These are phyloP conservation scores for Protomyces lactucae-debilis DNA, from an alignment of 1,139 yeast species.

Conservation along the genomic window DNA sequence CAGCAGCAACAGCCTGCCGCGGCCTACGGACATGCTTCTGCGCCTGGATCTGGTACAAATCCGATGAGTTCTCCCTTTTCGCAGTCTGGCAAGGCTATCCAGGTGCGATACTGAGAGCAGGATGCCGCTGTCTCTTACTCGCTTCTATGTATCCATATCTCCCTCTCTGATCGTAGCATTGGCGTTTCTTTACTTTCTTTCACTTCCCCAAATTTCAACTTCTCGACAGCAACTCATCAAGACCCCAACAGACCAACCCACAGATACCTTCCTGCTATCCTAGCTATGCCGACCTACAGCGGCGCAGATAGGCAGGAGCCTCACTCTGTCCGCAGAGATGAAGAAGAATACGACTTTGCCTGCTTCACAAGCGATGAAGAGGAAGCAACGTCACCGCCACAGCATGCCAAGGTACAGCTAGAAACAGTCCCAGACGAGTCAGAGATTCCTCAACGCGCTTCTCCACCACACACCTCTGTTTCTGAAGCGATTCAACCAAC, in stretches of 20 bases:
- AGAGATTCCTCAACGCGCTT: not conserved
- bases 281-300: not conserved
- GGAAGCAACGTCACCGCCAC: not conserved
- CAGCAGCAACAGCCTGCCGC: not conserved
- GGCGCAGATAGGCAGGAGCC: not conserved
- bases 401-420: not conserved
- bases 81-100: not conserved
- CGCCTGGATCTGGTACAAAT: not conserved
- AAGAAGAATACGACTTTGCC: not conserved
- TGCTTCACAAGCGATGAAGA: not conserved
- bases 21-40: not conserved
- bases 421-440: not conserved
- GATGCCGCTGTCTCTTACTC: not conserved
- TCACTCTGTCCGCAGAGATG: not conserved
- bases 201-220: no score
- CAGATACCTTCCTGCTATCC: not conserved
- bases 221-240: no score
- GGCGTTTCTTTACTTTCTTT: not conserved
- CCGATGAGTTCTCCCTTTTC: not conserved
- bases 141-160: not conserved
- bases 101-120: not conserved
- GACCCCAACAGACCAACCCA: no score
- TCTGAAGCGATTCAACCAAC: not conserved
- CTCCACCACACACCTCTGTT: not conserved
- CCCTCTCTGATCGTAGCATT: not conserved